Base-by-base conservation (phyloP, 495 filamentous ascomycete genomes). In the Lentithecium fluviatile region DNA sequence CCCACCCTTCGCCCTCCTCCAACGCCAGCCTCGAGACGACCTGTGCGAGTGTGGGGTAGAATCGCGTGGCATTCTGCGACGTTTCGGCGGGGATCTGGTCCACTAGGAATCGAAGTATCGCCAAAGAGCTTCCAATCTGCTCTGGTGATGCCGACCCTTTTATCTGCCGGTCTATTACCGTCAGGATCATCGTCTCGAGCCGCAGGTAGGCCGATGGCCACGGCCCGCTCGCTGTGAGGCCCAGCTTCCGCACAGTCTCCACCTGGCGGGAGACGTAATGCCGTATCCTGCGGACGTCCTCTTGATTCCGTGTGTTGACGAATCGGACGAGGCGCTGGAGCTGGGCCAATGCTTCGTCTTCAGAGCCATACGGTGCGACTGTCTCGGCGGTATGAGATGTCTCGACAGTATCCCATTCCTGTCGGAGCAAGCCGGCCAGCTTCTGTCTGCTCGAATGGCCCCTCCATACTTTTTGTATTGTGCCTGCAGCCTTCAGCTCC, bases 401-500 rank as follows among this genome's bases (percentile, higher is more conserved):
- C 62, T 61, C 69, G 64, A 25, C 64, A 46, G 43, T 48, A 73
- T 97, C 91, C 82, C 90, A 92, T 59, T 83, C 79, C 46, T 74
- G 68, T 67, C 90, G 82, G 75, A 88, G 88, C 15, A 60, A 52
- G 23, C 73, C 65, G 59, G 82, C 79, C 62, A 89, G 76, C 53
- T 71, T 68, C 61, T 78, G 81, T 65, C 90, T 81, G 25, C 76
- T 83, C 52, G 76, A 82, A 71, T 93, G 79, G 8, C 90, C 91
- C 75, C 94, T 80, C 93, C 93, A 98, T 73, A 80, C 75, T 60
- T 84, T 82, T 71, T 98, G 94, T 62, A 97, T 80, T 45, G 76
- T 78, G 62, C 82, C 86, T 32, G 84, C 81, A 24, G 93, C 90
- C 68, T 85, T 87, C 26, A 92, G 77, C 45, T 85, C 83, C 19